A percentile compares a stretch with the other conserved stretches of the same genome.
These are phyloP conservation scores for Globisporangium ultimum DNA, from an alignment of 352 stramenopile species.

Conservation along the genomic window DNA sequence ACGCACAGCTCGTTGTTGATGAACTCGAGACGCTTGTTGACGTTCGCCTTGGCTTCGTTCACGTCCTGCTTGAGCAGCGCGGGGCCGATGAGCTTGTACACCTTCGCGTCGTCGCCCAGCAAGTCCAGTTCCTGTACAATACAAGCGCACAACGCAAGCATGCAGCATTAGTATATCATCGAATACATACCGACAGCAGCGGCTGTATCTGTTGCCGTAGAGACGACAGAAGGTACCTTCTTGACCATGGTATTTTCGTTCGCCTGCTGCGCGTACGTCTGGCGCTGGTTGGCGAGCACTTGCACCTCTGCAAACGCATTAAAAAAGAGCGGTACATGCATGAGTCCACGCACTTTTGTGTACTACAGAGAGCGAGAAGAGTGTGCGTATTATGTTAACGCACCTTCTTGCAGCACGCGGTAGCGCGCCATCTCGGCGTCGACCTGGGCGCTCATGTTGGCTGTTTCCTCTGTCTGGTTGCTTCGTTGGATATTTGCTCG, in stretches of 20 bases:
- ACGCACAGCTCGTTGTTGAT: slow-evolving; percentile 92
- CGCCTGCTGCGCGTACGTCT: slow-evolving; percentile 90
- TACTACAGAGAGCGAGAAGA: not conserved
- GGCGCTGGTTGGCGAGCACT: slow-evolving; percentile 80
- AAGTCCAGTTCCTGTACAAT: slow-evolving; percentile 70
- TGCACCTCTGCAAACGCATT: slow-evolving; percentile 52
- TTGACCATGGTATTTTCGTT: slow-evolving; percentile 98
- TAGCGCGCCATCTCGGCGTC: slow-evolving; percentile 90
- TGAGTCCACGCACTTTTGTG: not conserved
- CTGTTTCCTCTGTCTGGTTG: slow-evolving; percentile 15
- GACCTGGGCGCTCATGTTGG: slow-evolving; percentile 66
- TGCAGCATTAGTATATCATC: not conserved
- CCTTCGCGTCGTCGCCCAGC: slow-evolving; percentile 81
- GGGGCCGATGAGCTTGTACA: slow-evolving; percentile 95
- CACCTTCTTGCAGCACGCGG: slow-evolving; percentile 88
- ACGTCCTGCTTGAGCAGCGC: slow-evolving; percentile 95
- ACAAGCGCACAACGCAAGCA: not conserved
- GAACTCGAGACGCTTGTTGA: slow-evolving; percentile 95
- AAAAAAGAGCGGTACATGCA: not conserved
- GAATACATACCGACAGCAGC: not conserved
- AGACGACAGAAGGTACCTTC: slow-evolving; percentile 32
- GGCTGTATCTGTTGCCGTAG: not conserved
- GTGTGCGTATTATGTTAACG: slow-evolving; percentile 7
- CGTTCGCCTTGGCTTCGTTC: slow-evolving; percentile 92
- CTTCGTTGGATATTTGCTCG: slow-evolving; percentile 8